A percentile compares a stretch with the other conserved stretches of the same genome.
Conservation (phyloP, 1,139 yeast species). For the Pichia sp. region DNA sequence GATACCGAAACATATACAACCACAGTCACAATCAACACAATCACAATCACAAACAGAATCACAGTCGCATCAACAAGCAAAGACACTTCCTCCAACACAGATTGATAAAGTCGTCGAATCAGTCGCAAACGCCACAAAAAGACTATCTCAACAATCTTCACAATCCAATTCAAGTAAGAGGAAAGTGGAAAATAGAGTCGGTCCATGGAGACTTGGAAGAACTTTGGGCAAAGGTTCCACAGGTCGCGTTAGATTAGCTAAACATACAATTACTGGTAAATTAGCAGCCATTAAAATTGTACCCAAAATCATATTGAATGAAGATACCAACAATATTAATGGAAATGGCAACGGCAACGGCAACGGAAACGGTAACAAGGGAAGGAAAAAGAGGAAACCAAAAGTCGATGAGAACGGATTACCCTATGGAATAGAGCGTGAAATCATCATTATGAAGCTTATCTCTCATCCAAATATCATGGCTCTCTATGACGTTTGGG, state of each 20-base stretch:
- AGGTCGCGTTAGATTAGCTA: slow-evolving; percentile 70
- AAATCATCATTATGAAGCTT: slow-evolving; percentile 74
- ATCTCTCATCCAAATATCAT: slow-evolving; percentile 71
- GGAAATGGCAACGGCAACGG: slow-evolving; percentile 23
- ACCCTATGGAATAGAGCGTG: slow-evolving; percentile 79
- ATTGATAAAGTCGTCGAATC: slow-evolving; percentile 30
- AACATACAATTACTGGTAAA: slow-evolving; percentile 61
- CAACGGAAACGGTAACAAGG: slow-evolving; percentile 1
- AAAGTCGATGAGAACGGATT: slow-evolving; percentile 32
- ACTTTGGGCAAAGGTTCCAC: slow-evolving; percentile 80
- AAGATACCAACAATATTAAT: slow-evolving; percentile 9
- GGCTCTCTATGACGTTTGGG: slow-evolving; percentile 78
- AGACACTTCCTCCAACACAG: too few species aligned
- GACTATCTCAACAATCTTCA: slow-evolving; percentile 51
- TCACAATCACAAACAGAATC: too few species aligned
- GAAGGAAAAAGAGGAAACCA: slow-evolving; percentile 9
- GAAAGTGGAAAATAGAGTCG: slow-evolving; percentile 52
- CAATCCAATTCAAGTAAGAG: slow-evolving; percentile 37
- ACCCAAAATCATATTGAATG: slow-evolving; percentile 39
- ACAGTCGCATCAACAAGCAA: too few species aligned
- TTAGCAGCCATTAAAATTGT: slow-evolving; percentile 79
- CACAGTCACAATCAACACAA: too few species aligned
- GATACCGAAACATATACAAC: too few species aligned
- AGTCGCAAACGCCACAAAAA: slow-evolving; percentile 51
- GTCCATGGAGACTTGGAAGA: slow-evolving; percentile 78